Evolutionary conservation across 768 basidiomycete genomes (phyloP), one percentile per base, ranked within the genome.

Genomic region (Boletus vermiculosoides): DNA sequence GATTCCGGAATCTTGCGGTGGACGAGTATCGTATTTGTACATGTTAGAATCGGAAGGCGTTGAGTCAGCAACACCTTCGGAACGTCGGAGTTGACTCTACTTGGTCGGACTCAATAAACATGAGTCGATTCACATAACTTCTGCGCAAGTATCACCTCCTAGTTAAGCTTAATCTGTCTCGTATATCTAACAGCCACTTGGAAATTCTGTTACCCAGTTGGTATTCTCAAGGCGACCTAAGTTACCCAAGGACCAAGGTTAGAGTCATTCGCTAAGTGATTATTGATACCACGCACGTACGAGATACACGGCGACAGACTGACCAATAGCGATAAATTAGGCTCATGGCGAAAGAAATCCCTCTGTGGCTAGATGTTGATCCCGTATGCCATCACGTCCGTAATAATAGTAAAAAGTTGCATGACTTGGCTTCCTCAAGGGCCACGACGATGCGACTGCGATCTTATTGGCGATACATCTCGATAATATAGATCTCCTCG

Each of bases 361-460:
- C 62, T 30, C 51, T 87, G 23, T 88, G 86, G 86, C 65, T 88
- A 41, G 87, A 88, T 65, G 80, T 77, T 18, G 87, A 88, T 65
- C 85, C 87, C 13, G 86, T 86, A 67, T 34, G 82, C 42, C 33
- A 40, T 37, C 34, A 41, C 22, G 25, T n/a, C 33, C 30, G 8
- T 15, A 45, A 30, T 18, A 33, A 28, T 18, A 28, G 13, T 31
- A 10, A 16, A 20, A 20, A 55, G 5, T 45, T 42, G 23, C 12
- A 33, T 56, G 13, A 63, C 39, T 55, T 25, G 52, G 42, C 34
- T 42, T 6, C 44, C 15, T 52, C 45, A 50, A 92, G 90, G 92
- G 93, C 15, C 93, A 95, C 64, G 93, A 96, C 64, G 93, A 95
- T 74, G 94, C 90, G 5, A 85, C 84, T 12, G 92, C 91, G 4